A percentile compares a stretch with the other conserved stretches of the same genome.
phyloP scores from a whole-genome alignment of 805 yeast species.

The Zygotorulaspora danielsina region DNA sequence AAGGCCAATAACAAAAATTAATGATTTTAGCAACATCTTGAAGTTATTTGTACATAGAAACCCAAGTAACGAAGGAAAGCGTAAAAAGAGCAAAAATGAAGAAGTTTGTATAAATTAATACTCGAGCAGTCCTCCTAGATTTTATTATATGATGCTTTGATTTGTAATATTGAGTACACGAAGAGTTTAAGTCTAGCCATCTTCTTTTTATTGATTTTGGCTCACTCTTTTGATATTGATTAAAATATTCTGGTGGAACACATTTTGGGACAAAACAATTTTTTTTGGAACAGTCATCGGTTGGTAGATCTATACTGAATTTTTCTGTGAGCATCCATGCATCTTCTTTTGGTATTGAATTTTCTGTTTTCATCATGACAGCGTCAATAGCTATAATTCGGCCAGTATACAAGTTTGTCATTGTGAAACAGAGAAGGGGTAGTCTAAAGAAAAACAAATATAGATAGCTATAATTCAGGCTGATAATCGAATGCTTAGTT shows the following conservation, averaged over 20 bases:
- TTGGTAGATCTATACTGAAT: constrained; percentile 11
- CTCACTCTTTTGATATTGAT: constrained; percentile 4
- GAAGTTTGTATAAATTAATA: not conserved
- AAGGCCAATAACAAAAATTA: too few species aligned
- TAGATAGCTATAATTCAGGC: not conserved
- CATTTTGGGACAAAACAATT: constrained; percentile 6
- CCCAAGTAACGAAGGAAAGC: not conserved
- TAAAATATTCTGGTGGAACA: constrained; percentile 5
- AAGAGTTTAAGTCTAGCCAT: not conserved
- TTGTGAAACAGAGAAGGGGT: not conserved
- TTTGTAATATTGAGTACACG: not conserved
- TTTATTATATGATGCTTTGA: not conserved
- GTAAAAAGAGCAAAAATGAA: not conserved
- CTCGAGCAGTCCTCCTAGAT: not conserved
- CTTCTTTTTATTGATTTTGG: constrained; percentile 1
- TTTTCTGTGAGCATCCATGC: constrained; percentile 13
- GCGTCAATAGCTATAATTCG: constrained; percentile 3
- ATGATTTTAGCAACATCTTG: too few species aligned
- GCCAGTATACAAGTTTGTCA: not conserved
- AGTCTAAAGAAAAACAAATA: not conserved
- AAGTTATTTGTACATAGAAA: too few species aligned
- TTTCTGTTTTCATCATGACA: constrained; percentile 8
- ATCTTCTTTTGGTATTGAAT: constrained; percentile 6
- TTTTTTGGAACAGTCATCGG: constrained; percentile 1
- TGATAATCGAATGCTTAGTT: not conserved